A percentile compares a stretch with the other conserved stretches of the same genome.
These are phyloP conservation scores for Chaetomium globosum DNA, from an alignment of 2,329 filamentous ascomycete species.

Conservation along the genomic window DNA sequence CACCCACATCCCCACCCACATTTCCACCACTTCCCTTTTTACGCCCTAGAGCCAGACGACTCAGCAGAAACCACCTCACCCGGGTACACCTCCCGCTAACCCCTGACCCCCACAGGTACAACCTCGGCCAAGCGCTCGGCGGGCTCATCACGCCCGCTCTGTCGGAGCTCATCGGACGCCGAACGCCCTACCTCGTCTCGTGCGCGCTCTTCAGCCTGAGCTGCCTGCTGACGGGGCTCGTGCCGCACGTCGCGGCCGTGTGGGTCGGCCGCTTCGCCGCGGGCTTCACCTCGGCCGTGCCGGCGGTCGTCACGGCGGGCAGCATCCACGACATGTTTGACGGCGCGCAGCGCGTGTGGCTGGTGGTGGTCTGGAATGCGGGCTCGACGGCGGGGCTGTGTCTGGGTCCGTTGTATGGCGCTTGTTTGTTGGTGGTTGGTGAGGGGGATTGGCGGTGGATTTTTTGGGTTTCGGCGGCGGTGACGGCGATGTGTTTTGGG, in stretches of 20 bases:
- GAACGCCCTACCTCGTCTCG: background rate
- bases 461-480: background rate
- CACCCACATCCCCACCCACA: background rate
- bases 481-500: background rate
- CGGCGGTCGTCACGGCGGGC: background rate
- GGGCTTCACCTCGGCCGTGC: background rate
- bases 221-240: background rate
- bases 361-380: background rate
- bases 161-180: background rate
- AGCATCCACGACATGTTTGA: constrained; percentile 7
- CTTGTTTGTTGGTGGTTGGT: background rate
- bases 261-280: background rate
- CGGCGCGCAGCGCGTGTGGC: constrained; percentile 1
- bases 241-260: background rate
- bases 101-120: background rate
- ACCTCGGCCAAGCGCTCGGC: constrained; percentile 1
- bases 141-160: background rate
- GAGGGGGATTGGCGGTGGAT: background rate
- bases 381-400: background rate
- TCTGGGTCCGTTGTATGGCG: background rate
- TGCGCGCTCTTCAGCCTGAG: background rate
- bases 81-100: too few relatives aligned
- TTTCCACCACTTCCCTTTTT: background rate
- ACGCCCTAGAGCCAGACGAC: too few relatives aligned
- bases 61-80: too few relatives aligned